Evolutionary conservation across 768 basidiomycete species (phyloP).

Genomic region (Lactarius pseudohatsudake): DNA sequence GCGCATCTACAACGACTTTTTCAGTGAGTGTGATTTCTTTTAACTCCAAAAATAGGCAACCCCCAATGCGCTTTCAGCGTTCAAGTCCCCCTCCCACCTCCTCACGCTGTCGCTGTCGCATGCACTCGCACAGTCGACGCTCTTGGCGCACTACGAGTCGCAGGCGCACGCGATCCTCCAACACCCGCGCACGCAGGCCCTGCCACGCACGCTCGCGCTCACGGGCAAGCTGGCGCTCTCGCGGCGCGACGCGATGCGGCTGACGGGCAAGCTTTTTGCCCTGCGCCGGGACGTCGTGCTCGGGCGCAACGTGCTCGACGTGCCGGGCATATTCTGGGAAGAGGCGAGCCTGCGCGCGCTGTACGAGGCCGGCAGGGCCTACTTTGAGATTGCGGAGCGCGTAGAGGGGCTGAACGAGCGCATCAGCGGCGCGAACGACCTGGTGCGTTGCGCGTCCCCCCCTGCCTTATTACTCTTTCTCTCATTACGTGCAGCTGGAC

Average conservation of each 20-base stretch:
- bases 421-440: constrained; percentile 80
- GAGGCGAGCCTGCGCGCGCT: constrained; percentile 87
- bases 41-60: constrained; percentile 3
- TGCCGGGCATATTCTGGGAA: constrained; percentile 93
- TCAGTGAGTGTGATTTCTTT: constrained; percentile 56
- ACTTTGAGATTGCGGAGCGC: constrained; percentile 86
- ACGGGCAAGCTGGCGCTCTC: constrained; percentile 75
- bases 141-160: constrained; percentile 85
- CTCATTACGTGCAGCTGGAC: constrained; percentile 54
- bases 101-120: constrained; percentile 93
- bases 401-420: constrained; percentile 89
- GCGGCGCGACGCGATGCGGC: constrained; percentile 79
- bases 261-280: constrained; percentile 56
- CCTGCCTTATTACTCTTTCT: too few species aligned
- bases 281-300: constrained; percentile 87
- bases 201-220: constrained; percentile 78
- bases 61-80: constrained; percentile 49
- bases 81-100: constrained; percentile 88
- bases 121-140: constrained; percentile 91
- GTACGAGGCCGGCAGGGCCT: constrained; percentile 91
- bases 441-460: constrained; percentile 46
- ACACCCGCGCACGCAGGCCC: constrained; percentile 70
- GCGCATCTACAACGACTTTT: constrained; percentile 94
- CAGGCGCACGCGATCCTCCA: constrained; percentile 76
- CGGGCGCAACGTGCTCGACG: constrained; percentile 90